Evolutionary conservation across 352 stramenopile species (phyloP), one percentile per base, ranked within the genome.

Genomic region (Phytophthora pini): DNA sequence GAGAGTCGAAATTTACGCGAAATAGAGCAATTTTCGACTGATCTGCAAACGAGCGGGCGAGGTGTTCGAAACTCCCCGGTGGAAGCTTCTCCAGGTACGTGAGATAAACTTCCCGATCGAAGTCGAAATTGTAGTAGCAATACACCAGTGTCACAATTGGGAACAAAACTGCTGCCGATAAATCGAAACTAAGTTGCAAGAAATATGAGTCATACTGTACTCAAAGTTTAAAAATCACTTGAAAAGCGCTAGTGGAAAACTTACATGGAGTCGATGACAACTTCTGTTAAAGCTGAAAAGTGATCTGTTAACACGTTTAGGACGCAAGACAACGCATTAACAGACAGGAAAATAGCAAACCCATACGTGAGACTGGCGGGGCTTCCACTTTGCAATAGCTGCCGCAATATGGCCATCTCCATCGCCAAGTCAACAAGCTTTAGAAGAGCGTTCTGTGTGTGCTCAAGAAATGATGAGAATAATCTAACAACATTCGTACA

Each of bases 251-350:
- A 26, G 20, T 3, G 8, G 12, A 10, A 10, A 31, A 55, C 44
- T 31, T 80, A 79, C 75, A 67, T 41, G 1, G 56, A 65, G 46
- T 80, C 69, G 27, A 79, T 57, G n/a, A 80, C 20, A 4, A 80
- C 53, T 26, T 80, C 72, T 7, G 61, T 61, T 22, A 80, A 45
- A 1, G 65, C 65, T 13, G 65, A 70, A 46, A 71, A 67, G 13
- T 29, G 29, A 22, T 68, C 59, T 15, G 46, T 65, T 13, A 66
- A 51, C 0, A 62, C 48, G n/a, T 56, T 55, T 2, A 62, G 6
- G 10, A 68, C 61, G 27, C 57, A 72, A 3, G 65, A 72, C 3
- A 80, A 47, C 10, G 72, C 47, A 27, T 79, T 77, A 3, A 55
- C 20, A 5, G 61, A 40, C 8, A 83, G 47, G 44, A 77, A 63